Evolutionary conservation across 148 eudicot species (phyloP).

Genomic region (Heliamphora exappendiculata): DNA sequence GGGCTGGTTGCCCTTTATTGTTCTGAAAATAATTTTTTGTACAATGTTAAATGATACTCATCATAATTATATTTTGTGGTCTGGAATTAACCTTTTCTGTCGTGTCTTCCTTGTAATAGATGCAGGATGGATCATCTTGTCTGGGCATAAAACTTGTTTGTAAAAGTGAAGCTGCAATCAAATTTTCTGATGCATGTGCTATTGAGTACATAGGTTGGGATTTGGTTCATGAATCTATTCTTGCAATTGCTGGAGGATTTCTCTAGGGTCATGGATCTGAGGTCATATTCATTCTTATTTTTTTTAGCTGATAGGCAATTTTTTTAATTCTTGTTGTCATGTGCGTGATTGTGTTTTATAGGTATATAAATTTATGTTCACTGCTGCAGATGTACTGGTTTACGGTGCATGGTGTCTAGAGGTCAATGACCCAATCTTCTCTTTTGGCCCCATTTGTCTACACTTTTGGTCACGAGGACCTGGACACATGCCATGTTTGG

Average conservation of each 20-base stretch:
- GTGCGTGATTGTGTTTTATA: conserved; percentile 3
- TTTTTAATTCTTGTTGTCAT: not conserved
- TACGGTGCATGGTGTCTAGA: conserved; percentile 55
- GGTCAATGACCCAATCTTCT: conserved; percentile 50
- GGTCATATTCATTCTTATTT: conserved; percentile 30
- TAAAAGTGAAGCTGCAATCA: conserved; percentile 33
- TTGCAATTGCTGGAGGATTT: conserved; percentile 33
- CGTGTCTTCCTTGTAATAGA: conserved; percentile 12
- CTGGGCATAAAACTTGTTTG: conserved; percentile 28
- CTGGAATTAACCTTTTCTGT: not conserved
- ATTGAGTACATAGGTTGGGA: conserved; percentile 57
- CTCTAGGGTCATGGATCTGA: conserved; percentile 42
- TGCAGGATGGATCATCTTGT: conserved; percentile 49
- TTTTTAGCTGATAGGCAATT: not conserved
- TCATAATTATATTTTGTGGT: too few species aligned
- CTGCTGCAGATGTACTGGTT: conserved; percentile 74
- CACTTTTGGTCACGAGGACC: conserved; percentile 75
- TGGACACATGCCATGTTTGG: conserved; percentile 48
- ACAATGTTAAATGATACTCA: not conserved
- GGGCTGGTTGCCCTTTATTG: not conserved
- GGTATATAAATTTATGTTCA: conserved; percentile 11
- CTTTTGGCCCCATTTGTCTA: conserved; percentile 54
- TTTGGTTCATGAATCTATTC: conserved; percentile 34
- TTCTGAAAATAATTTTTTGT: not conserved
- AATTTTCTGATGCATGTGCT: conserved; percentile 67